Evolutionary conservation across 2,329 filamentous ascomycete genomes (phyloP), one percentile per base, ranked within the genome.

Genomic region (Botryosphaeria dothidea): DNA sequence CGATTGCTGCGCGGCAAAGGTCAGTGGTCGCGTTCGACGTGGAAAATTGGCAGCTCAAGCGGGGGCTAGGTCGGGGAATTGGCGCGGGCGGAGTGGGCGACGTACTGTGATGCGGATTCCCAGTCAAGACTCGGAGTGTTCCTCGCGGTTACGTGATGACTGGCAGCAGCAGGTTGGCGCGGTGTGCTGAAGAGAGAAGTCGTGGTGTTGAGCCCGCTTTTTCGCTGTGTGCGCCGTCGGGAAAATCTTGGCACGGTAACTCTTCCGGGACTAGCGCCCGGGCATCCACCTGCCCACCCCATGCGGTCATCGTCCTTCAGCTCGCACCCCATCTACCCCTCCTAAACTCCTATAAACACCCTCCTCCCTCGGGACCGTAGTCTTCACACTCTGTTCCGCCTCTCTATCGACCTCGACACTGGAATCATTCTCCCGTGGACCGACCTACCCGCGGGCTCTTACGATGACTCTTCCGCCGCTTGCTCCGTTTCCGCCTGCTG

Each of bases 401-500:
- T 21, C n/a, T 36, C 51, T 25, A 23, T 6, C 23, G 34, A 17
- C 34, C 19, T 48, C 21, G 7, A 7, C 29, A 15, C 6, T 29
- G 15, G 3, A 13, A 13, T 38, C 25, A 45, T 8, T 4, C 27
- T 54, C 34, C 25, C 61, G 36, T 56, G 61, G 29, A 49, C 29
- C n/a, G 58, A 25, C 43, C 13, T 45, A 46, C 41, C 56, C 41
- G 19, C 38, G 41, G 38, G n/a, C 41, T 29, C 15, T 17, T 11
- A 58, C 63, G 49, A 82, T 82, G 76, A 73, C 79, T 62, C 79
- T 93, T 56, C 92, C 92, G 46, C 84, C 88, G 36, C 84, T 97
- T 77, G 92, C 90, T 65, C 86, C 90, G 21, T 93, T 95, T 71
- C 94, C 93, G 19, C 85, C 89, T 67, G 80, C 85, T 36, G 80